Percentiles rank a stretch among this genome's conserved stretches.
These are phyloP conservation scores for Kluyveromyces dobzhanskii DNA, from an alignment of 805 yeast genomes.

Conservation along the genomic window DNA sequence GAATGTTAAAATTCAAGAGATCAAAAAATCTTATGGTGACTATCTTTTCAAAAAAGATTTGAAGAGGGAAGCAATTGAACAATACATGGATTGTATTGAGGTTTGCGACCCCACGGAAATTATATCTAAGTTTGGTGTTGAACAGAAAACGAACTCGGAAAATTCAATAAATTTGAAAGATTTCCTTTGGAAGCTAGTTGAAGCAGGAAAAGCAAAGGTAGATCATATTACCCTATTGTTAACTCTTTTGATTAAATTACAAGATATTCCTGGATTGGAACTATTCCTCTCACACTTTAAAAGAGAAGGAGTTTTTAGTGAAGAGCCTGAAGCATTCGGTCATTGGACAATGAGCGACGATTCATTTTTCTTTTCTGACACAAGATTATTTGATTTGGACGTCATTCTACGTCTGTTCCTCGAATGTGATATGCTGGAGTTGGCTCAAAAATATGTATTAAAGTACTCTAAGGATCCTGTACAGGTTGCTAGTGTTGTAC, in stretches of 20 bases:
- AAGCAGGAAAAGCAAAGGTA: conserved; percentile 46
- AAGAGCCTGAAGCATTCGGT: conserved; percentile 25
- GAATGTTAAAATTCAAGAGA: conserved; percentile 20
- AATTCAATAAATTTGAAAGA: conserved; percentile 45
- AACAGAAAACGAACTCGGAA: conserved; percentile 30
- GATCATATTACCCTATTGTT: conserved; percentile 78
- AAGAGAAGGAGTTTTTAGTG: conserved; percentile 20
- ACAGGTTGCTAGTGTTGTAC: conserved; percentile 64
- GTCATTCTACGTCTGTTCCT: conserved; percentile 61
- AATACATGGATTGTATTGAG: conserved; percentile 54
- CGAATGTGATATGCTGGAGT: conserved; percentile 56
- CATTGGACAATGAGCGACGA: conserved; percentile 31
- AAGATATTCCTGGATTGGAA: conserved; percentile 47
- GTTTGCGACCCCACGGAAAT: conserved; percentile 62
- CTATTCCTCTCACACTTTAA: conserved; percentile 41
- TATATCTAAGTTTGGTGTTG: conserved; percentile 68
- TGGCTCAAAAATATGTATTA: conserved; percentile 64
- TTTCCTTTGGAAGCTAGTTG: conserved; percentile 55
- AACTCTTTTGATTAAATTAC: conserved; percentile 73
- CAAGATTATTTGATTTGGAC: conserved; percentile 50
- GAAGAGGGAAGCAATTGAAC: conserved; percentile 60
- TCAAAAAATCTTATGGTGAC: conserved; percentile 61
- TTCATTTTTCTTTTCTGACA: conserved; percentile 25
- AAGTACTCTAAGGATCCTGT: conserved; percentile 61
- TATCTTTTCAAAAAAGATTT: conserved; percentile 59